Evolutionary conservation across 2,329 filamentous ascomycete genomes (phyloP), one percentile per base, ranked within the genome.

Genomic region (Exophiala alcalophila): DNA sequence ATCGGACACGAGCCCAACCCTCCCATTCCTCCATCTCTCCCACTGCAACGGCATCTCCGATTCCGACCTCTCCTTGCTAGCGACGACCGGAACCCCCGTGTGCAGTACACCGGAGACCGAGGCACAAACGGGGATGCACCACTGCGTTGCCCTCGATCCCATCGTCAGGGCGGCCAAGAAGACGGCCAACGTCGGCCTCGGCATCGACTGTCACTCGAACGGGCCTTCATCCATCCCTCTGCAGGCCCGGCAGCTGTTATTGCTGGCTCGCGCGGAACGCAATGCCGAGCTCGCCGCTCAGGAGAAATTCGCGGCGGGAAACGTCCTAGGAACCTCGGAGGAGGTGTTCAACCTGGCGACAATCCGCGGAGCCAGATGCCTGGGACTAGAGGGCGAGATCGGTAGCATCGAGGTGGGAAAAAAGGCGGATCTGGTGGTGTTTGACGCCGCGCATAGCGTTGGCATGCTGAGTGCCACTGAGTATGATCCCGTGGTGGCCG

Each of bases 321-420:
- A 55, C 49, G 32, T 62, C 0, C 61, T 58, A 16, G 55, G 62
- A 20, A 60, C 59, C 0, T 65, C 64, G 0, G 62, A 69, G 30
- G 63, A 72, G 26, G 70, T 63, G 2, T 76, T 72, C 55, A 74
- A 75, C 48, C 62, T 76, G 5, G 71, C 61, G 0, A 76, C 72
- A 0, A 63, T 75, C n/a, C 59, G 61, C 2, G 71, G 70, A 0
- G 71, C 71, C 1, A 57, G 63, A 40, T 69, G 70, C 0, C 57
- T 66, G 3, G 62, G 66, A 1, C 61, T 73, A 62, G 62, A 63
- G 14, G 54, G 62, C 8, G 52, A 66, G 30, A 60, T 74, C 15
- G 73, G 72, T 0, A 66, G 63, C 12, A 60, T 78, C 26, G 58
- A 58, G n/a, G 66, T 65, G 9, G 71, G 72, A 0, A 69, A 68